Conservation (phyloP, 1,284 basidiomycete species). For the Tranzscheliella williamsii region DNA sequence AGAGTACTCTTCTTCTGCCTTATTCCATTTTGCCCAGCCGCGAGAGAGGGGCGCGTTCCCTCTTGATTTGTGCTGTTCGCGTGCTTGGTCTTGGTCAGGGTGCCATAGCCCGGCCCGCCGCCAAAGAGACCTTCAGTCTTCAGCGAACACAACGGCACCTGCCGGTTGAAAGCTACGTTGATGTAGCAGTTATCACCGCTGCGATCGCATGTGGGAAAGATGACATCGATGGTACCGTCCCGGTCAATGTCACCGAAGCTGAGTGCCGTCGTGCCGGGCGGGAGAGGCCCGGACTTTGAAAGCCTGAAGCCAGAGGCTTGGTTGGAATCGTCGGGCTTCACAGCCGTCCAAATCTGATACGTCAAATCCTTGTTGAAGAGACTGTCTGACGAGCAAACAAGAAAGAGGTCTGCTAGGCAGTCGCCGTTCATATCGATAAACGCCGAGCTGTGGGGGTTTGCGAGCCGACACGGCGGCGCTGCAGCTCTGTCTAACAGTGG, state of each 20-base stretch:
- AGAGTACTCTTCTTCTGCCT: background rate
- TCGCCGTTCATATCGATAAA: slow-evolving; percentile 95
- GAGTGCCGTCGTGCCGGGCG: slow-evolving; percentile 76
- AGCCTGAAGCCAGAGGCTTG: slow-evolving; percentile 71
- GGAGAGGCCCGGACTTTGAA: slow-evolving; percentile 72
- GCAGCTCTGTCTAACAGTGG: slow-evolving; percentile 13
- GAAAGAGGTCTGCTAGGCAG: slow-evolving; percentile 88
- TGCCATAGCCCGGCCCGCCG: slow-evolving; percentile 24
- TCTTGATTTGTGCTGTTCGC: background rate
- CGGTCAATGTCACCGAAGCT: slow-evolving; percentile 93
- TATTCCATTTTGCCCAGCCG: background rate
- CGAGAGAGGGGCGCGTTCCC: background rate
- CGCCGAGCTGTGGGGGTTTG: slow-evolving; percentile 89
- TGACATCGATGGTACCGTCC: slow-evolving; percentile 93
- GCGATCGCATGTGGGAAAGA: slow-evolving; percentile 78
- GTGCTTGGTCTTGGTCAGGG: slow-evolving; percentile 4
- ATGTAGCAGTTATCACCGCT: slow-evolving; percentile 71
- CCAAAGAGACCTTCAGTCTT: slow-evolving; percentile 44
- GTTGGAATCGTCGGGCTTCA: slow-evolving; percentile 20
- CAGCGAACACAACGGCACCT: slow-evolving; percentile 75
- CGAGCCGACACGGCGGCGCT: slow-evolving; percentile 68
- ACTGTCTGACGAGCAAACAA: slow-evolving; percentile 72
- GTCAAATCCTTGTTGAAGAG: slow-evolving; percentile 57
- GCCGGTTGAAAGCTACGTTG: slow-evolving; percentile 91
- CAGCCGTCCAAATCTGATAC: slow-evolving; percentile 82